Percentiles rank a stretch among this genome's conserved stretches.
Evolutionary conservation across 2,329 filamentous ascomycete genomes (phyloP).

Genomic region (Tothia fuscella): DNA sequence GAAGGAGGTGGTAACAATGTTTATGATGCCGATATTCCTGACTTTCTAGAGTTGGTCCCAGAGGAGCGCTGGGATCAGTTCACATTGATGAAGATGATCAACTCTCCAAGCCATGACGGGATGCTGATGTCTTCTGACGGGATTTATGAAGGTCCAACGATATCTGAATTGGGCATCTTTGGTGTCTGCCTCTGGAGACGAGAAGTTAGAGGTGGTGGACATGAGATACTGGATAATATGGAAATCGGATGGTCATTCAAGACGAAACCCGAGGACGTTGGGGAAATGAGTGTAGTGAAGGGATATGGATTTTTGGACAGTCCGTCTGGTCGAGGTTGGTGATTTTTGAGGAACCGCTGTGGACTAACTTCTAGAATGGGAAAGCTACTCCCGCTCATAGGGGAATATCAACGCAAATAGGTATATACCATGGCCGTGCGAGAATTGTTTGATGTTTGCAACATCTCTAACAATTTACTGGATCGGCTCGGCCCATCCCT

Average conservation of each 20-base stretch:
- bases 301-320: slow-evolving; percentile 36
- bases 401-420: too few species aligned
- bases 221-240: slow-evolving; percentile 24
- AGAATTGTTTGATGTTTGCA: too few species aligned
- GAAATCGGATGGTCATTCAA: slow-evolving; percentile 33
- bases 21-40: slow-evolving; percentile 27
- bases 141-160: slow-evolving; percentile 24
- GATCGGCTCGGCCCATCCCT: too few species aligned
- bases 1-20: slow-evolving; percentile 35
- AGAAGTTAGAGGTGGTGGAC: slow-evolving; percentile 2
- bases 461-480: too few species aligned
- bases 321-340: slow-evolving; percentile 16
- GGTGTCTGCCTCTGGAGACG: slow-evolving; percentile 30
- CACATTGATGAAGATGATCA: slow-evolving; percentile 31
- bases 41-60: slow-evolving; percentile 20
- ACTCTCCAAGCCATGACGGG: slow-evolving; percentile 21
- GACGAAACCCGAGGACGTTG: slow-evolving; percentile 27
- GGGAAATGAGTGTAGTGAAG: slow-evolving; percentile 38
- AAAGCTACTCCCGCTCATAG: too few species aligned
- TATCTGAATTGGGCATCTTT: slow-evolving; percentile 34
- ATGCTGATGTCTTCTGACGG: slow-evolving; percentile 23
- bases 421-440: too few species aligned
- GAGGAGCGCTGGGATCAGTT: slow-evolving; percentile 22
- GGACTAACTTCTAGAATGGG: not conserved
- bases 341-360: too few species aligned